Evolutionary conservation across 31 red algal species (phyloP).

Genomic region (Porphyra umbilicalis): DNA sequence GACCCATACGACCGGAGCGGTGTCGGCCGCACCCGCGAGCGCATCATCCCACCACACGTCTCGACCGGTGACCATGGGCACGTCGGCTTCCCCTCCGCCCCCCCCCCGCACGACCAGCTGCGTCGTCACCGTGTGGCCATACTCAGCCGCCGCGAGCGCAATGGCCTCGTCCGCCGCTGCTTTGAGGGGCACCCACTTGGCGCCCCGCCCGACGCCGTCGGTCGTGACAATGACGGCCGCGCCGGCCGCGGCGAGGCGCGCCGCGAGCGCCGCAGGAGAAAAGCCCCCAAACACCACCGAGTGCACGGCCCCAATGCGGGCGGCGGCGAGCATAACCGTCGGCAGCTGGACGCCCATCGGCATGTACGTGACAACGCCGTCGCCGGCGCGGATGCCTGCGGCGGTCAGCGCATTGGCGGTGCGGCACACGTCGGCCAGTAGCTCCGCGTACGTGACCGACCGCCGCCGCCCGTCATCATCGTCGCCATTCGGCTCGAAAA

Average conservation of each 20-base stretch:
- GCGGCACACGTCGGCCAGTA: conserved; percentile 45
- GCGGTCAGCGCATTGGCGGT: conserved; percentile 52
- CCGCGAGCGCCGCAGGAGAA: conserved; percentile 77
- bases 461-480: conserved; percentile 1
- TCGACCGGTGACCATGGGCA: conserved; percentile 2
- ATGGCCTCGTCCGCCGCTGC: conserved; percentile 64
- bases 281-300: conserved; percentile 99
- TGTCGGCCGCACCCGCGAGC: conserved; percentile 1
- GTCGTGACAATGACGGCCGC: conserved; percentile 54
- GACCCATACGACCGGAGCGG: conserved; percentile 77
- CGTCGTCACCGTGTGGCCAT: conserved; percentile 31
- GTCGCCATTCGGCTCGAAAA: conserved; percentile 67
- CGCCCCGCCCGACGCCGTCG: conserved; percentile 59
- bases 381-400: conserved; percentile 64
- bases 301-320: conserved; percentile 94
- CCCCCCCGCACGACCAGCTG: conserved; percentile 31
- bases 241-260: conserved; percentile 60
- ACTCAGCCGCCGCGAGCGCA: conserved; percentile 14
- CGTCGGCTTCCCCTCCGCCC: not conserved
- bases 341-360: conserved; percentile 90
- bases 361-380: conserved; percentile 85
- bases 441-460: conserved; percentile 53
- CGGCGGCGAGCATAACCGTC: conserved; percentile 88
- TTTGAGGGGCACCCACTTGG: conserved; percentile 76
- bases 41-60: conserved; percentile 54